Evolutionary conservation across 1,139 yeast species (phyloP).

Genomic region (Pichia sp.): DNA sequence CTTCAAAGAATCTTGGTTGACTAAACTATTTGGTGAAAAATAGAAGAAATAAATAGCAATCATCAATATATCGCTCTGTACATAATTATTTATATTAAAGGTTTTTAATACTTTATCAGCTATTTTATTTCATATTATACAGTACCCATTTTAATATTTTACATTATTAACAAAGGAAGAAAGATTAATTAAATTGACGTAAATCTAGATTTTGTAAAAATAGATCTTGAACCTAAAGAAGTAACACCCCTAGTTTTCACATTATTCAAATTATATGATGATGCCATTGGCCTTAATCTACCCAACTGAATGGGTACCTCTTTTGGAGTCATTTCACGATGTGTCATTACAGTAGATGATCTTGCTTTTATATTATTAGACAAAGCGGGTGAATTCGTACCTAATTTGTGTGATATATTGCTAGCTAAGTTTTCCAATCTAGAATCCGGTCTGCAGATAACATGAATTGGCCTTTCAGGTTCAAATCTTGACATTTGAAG

Average conservation of each 20-base stretch:
- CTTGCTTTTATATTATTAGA: not conserved
- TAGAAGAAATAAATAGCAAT: constrained; percentile 5
- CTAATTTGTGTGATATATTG: constrained; percentile 13
- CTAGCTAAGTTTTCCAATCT: constrained; percentile 14
- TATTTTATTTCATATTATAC: too few relatives aligned
- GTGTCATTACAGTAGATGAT: constrained; percentile 11
- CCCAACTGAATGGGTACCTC: not conserved
- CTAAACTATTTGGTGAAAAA: constrained; percentile 38
- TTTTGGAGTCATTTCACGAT: constrained; percentile 5
- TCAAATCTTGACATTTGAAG: not conserved
- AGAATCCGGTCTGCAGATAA: constrained; percentile 11
- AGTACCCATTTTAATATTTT: not conserved
- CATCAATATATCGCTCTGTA: too few relatives aligned
- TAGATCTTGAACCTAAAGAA: constrained; percentile 9
- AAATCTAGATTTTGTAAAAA: constrained; percentile 1
- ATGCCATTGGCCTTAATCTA: not conserved
- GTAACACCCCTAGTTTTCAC: constrained; percentile 10
- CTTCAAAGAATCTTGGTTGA: constrained; percentile 34
- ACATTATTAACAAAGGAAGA: not conserved
- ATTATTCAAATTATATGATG: not conserved
- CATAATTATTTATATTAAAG: too few relatives aligned
- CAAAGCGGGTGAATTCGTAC: constrained; percentile 14
- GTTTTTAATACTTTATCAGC: too few relatives aligned
- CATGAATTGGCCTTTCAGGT: not conserved
- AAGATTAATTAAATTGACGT: constrained; percentile 5